These are phyloP conservation scores for Dothideomycetidae sp. DNA, from an alignment of 2,329 filamentous ascomycete genomes.

Conservation along the genomic window DNA sequence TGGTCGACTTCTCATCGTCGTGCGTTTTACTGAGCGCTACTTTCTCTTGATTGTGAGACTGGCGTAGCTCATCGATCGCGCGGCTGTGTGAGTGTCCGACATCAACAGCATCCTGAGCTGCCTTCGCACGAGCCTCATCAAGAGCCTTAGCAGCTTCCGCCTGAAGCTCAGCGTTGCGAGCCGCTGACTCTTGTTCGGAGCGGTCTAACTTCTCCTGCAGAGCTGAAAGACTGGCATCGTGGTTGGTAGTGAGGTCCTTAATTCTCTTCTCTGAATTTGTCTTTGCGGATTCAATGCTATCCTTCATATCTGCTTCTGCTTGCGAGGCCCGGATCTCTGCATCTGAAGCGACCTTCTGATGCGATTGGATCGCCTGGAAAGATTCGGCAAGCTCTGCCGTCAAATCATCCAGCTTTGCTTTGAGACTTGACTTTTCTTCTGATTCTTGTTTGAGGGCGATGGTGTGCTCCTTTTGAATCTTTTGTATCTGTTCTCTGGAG, in stretches of 20 bases:
- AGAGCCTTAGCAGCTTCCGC: constrained; percentile 3
- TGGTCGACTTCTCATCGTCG: neutral
- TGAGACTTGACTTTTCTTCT: constrained; percentile 11
- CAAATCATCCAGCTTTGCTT: constrained; percentile 17
- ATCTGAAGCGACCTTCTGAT: constrained; percentile 7
- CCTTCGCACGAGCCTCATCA: constrained; percentile 4
- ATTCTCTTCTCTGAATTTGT: neutral
- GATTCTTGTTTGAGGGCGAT: constrained; percentile 3
- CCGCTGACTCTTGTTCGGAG: constrained; percentile 4
- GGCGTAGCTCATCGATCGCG: constrained; percentile 6
- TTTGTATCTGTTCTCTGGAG: constrained; percentile 9
- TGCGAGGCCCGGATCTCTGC: constrained; percentile 9
- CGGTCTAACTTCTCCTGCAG: constrained; percentile 12
- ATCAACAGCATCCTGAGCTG: neutral
- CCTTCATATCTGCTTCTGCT: constrained; percentile 7
- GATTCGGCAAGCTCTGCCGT: constrained; percentile 14
- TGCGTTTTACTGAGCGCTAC: neutral
- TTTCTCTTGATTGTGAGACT: constrained; percentile 6
- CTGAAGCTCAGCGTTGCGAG: constrained; percentile 6
- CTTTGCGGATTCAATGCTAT: constrained; percentile 1
- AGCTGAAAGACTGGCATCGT: constrained; percentile 8
- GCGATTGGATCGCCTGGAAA: constrained; percentile 7
- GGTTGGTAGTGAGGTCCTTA: too few relatives aligned
- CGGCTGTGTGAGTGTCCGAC: constrained; percentile 8
- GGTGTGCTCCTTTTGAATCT: constrained; percentile 4